phyloP scores from a whole-genome alignment of 257 asterid genomes.

The Solanum verrucosum region DNA sequence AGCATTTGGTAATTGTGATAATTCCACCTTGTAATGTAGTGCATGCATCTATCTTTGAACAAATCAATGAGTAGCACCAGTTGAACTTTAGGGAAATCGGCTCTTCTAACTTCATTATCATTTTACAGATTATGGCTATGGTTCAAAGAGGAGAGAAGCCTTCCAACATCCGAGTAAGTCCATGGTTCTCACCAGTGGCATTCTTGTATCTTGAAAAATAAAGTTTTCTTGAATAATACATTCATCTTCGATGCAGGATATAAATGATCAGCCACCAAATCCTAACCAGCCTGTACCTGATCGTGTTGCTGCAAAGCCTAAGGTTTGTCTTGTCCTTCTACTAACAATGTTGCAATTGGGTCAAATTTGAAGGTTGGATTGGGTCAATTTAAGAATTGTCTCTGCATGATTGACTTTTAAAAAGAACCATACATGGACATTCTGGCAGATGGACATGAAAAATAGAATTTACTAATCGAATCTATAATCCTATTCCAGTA shows the following conservation, averaged over 20 bases:
- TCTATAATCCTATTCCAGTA: background rate
- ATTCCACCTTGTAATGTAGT: background rate
- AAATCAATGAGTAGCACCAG: background rate
- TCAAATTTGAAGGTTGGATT: background rate
- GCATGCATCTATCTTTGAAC: background rate
- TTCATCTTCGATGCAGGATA: conserved; percentile 42
- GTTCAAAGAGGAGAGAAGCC: conserved; percentile 94
- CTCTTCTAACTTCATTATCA: background rate
- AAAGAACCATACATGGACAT: background rate
- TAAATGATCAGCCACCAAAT: conserved; percentile 90
- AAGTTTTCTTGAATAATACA: background rate
- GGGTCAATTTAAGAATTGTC: background rate
- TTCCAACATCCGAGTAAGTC: conserved; percentile 71
- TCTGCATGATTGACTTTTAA: background rate
- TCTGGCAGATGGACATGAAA: background rate
- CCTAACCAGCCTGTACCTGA: conserved; percentile 77
- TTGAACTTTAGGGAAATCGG: background rate
- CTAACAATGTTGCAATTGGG: background rate
- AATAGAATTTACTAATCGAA: background rate
- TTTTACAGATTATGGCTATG: conserved; percentile 82
- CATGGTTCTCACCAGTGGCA: background rate
- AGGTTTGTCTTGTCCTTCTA: conserved; percentile 38
- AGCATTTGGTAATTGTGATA: background rate
- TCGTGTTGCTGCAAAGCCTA: conserved; percentile 59
- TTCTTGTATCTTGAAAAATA: background rate